Conservation (phyloP, 176 grass and related monocot genomes). For the Carex myosuroides region DNA sequence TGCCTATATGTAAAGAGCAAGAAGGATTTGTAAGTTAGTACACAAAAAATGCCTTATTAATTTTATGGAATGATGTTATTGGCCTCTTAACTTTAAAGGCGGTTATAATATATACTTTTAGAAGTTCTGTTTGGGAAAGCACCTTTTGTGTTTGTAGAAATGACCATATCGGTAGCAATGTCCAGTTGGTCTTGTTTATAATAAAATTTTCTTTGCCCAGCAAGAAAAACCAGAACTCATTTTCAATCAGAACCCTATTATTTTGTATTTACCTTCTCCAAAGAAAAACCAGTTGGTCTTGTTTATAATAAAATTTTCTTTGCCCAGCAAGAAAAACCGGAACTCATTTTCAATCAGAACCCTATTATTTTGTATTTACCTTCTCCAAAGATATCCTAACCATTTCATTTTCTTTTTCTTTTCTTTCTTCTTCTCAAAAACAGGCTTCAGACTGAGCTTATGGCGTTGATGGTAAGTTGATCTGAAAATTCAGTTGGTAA, state of each 20-base stretch:
- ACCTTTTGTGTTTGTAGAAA: neutral
- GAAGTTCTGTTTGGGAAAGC: neutral
- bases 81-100: no score
- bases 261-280: neutral
- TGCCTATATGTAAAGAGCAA: neutral
- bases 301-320: neutral
- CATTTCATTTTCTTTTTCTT: neutral
- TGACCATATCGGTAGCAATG: neutral
- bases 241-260: neutral
- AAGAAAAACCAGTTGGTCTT: neutral
- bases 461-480: conserved; percentile 73
- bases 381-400: neutral
- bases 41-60: neutral
- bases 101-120: no score
- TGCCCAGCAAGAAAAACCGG: neutral
- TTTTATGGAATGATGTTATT: no score
- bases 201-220: neutral
- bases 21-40: neutral
- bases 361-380: neutral
- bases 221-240: neutral
- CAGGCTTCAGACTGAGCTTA: conserved; percentile 86
- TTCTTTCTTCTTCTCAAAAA: neutral
- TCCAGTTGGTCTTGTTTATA: neutral
- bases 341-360: neutral
- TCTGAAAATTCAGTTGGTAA: neutral